Base-by-base conservation (phyloP, 345 rosid genomes). In the Punica granatum region DNA sequence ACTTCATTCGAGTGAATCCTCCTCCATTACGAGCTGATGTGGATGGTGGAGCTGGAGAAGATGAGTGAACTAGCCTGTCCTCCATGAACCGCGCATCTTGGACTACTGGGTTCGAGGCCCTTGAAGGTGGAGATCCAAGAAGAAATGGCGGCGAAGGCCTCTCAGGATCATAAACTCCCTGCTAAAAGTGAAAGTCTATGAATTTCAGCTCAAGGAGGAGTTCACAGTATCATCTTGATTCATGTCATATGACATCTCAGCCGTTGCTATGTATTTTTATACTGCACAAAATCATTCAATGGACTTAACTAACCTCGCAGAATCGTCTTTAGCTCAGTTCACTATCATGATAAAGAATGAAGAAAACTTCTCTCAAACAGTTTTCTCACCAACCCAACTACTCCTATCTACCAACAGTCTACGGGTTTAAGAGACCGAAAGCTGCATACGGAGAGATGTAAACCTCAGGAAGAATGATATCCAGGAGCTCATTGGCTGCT, bases 51-150 rank as follows among this genome's bases (percentile, higher is more conserved):
- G 76, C 46, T 2, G 78, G 71, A 26, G 79, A 30, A 14, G 39
- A 66, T 1, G 62, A 39, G 26, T 13, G 66, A 34, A 39, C n/a
- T 2, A 67, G 58, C 79, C 76, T 80, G 67, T 85, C 82, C 7
- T 48, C 77, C 32, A 83, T 84, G 65, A 90, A 90, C 12, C 76
- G 84, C 26, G 76, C 86, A 73, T 90, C 97, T 66, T 84, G 89
- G 67, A 73, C 81, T 63, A 88, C 43, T 19, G 97, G 97, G 58
- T 90, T 90, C 1, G 88, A 54, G 71, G 88, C 76, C 73, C 92
- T 79, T 28, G 79, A 77, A 1, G 97, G 95, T 10, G 97, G 95
- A 30, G 97, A 88, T 58, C 95, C 97, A 0, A 76, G 65, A 53
- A 82, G 88, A 79, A 70, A 90, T 1, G 95, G 95, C 0, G 92